A percentile compares a stretch with the other conserved stretches of the same genome.
These are phyloP conservation scores for Beauveria rudraprayagi DNA, from an alignment of 2,329 filamentous ascomycete species.

Conservation along the genomic window DNA sequence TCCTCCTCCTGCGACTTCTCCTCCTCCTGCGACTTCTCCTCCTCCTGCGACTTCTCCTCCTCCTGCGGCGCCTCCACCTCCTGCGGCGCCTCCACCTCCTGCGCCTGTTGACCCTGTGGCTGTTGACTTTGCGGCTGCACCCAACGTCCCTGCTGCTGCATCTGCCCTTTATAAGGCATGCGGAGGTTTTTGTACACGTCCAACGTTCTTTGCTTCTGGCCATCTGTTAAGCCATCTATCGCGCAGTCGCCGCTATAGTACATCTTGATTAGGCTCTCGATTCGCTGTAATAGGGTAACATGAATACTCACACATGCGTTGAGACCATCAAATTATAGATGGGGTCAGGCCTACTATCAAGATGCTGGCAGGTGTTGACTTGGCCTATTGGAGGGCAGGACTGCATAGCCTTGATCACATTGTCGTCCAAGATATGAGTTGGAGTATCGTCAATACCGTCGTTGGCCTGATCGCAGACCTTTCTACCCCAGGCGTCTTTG, in stretches of 20 bases:
- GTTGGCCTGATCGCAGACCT: background rate
- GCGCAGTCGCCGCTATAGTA: background rate
- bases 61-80: too few species aligned
- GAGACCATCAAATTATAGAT: background rate
- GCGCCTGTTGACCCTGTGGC: background rate
- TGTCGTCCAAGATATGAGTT: background rate
- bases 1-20: too few species aligned
- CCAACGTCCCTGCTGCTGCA: background rate
- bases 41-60: too few species aligned
- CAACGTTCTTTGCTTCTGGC: background rate
- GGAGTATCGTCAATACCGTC: background rate
- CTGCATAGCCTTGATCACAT: background rate
- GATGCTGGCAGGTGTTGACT: background rate
- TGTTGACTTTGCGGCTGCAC: background rate
- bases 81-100: too few species aligned
- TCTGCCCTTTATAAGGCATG: background rate
- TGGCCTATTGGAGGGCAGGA: background rate
- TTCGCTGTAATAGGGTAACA: background rate
- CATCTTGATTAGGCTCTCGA: background rate
- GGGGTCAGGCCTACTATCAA: background rate
- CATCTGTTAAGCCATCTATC: background rate
- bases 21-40: too few species aligned
- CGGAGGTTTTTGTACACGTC: background rate
- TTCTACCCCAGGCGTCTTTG: background rate
- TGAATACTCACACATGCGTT: background rate